Conservation (phyloP, 208 protist species). For the Crithidia mellificae region DNA sequence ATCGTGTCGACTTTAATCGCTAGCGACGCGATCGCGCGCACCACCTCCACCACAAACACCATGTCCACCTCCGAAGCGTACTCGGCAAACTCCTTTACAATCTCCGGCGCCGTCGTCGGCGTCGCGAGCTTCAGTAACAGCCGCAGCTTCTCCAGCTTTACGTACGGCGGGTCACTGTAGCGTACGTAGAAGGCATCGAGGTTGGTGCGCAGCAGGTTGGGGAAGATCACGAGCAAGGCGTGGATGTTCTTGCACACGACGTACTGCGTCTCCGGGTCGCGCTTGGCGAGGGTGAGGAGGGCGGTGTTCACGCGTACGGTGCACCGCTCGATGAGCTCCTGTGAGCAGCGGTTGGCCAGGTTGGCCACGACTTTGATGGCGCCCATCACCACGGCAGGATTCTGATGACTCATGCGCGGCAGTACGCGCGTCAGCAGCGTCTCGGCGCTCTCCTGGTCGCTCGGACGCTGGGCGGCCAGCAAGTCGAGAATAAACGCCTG, state of each 20-base stretch:
- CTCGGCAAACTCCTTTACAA: slow-evolving; percentile 97
- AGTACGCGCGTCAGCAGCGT: slow-evolving; percentile 94
- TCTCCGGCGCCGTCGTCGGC: slow-evolving; percentile 88
- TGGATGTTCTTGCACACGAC: slow-evolving; percentile 99
- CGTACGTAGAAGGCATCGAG: slow-evolving; percentile 98
- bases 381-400: slow-evolving; percentile 97
- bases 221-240: slow-evolving; percentile 97
- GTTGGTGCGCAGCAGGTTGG: slow-evolving; percentile 89
- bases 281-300: slow-evolving; percentile 83
- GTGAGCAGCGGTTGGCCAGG: slow-evolving; percentile 58
- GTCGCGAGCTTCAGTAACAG: slow-evolving; percentile 98
- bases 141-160: slow-evolving; percentile 99
- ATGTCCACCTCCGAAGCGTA: slow-evolving; percentile 98
- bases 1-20: slow-evolving; percentile 98
- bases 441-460: slow-evolving; percentile 71
- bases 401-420: slow-evolving; percentile 96
- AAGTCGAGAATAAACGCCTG: slow-evolving; percentile 98
- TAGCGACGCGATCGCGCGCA: slow-evolving; percentile 95
- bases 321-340: slow-evolving; percentile 59
- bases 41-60: slow-evolving; percentile 97
- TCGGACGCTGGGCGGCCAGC: slow-evolving; percentile 81
- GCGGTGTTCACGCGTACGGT: slow-evolving; percentile 95
- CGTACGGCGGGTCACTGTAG: slow-evolving; percentile 99
- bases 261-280: slow-evolving; percentile 97
- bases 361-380: slow-evolving; percentile 95